phyloP scores from a whole-genome alignment of 2,329 filamentous ascomycete species.

The Epichloe uncinata region DNA sequence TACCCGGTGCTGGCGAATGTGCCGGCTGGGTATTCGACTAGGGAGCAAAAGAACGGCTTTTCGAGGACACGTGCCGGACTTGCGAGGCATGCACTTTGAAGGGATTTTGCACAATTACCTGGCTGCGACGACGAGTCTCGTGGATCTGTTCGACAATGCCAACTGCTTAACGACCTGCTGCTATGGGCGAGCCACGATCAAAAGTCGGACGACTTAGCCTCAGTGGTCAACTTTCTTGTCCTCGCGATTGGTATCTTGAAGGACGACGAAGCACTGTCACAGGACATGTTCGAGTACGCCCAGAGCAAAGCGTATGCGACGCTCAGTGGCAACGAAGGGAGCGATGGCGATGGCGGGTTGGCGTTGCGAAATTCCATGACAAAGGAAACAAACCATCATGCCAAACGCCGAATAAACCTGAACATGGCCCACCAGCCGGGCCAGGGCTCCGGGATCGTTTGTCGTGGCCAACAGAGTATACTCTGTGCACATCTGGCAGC shows the following conservation, averaged over 20 bases:
- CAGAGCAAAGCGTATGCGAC: slow-evolving; percentile 30
- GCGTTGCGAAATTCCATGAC: no score
- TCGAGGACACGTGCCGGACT: slow-evolving; percentile 11
- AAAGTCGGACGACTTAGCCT: slow-evolving; percentile 23
- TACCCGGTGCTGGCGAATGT: slow-evolving; percentile 37
- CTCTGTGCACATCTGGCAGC: no score
- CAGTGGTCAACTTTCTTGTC: slow-evolving; percentile 34
- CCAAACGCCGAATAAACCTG: no score
- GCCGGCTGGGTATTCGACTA: slow-evolving; percentile 9
- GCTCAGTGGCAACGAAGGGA: slow-evolving; percentile 29
- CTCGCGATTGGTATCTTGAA: slow-evolving; percentile 35
- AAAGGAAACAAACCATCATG: no score
- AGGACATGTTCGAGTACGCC: slow-evolving; percentile 36
- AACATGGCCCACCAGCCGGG: no score
- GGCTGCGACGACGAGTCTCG: slow-evolving; percentile 29
- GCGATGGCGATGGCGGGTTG: slow-evolving; percentile 29
- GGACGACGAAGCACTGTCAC: slow-evolving; percentile 26
- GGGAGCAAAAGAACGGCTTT: not conserved
- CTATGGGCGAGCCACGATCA: slow-evolving; percentile 26
- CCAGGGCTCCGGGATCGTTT: no score
- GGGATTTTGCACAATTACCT: slow-evolving; percentile 23
- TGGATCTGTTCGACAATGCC: slow-evolving; percentile 33
- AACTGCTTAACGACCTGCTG: slow-evolving; percentile 26
- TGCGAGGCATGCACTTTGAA: slow-evolving; percentile 16
- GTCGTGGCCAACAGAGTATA: no score